Evolutionary conservation across 495 filamentous ascomycete genomes (phyloP).

Genomic region (Sabuloglossum arenarium): DNA sequence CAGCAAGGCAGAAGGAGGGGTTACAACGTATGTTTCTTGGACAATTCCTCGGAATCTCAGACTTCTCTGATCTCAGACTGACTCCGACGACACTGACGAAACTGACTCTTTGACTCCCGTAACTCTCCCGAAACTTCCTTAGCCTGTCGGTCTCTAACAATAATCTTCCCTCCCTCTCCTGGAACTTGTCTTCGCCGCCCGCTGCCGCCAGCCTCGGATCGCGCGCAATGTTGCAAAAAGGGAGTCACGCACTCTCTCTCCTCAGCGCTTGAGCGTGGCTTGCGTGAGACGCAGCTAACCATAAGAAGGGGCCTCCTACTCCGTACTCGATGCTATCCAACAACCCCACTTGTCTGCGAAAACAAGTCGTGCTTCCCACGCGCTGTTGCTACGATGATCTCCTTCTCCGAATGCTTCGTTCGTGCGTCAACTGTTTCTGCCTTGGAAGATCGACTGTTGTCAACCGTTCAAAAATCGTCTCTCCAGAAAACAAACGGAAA

Average conservation of each 20-base stretch:
- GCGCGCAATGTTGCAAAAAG: not conserved
- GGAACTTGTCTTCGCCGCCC: not conserved
- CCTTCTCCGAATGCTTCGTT: not conserved
- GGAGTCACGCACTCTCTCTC: not conserved
- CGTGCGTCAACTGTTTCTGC: not conserved
- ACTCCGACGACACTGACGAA: too few species aligned
- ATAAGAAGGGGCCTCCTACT: not conserved
- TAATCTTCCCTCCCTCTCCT: not conserved
- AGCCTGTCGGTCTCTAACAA: not conserved
- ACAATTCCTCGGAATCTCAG: too few species aligned
- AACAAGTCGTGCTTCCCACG: not conserved
- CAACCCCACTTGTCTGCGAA: not conserved
- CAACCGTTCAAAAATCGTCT: not conserved
- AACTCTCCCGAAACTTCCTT: too few species aligned
- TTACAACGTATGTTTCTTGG: too few species aligned
- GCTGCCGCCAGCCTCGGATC: not conserved
- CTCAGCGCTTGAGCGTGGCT: not conserved
- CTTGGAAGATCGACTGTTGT: not conserved
- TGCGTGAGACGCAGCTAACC: not conserved
- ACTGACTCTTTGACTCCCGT: too few species aligned
- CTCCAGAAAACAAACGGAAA: not conserved
- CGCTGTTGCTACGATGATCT: not conserved
- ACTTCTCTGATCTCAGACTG: too few species aligned
- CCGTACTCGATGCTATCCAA: not conserved
- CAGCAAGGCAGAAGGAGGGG: not conserved